Conservation (phyloP, 2,329 filamentous ascomycete species). For the Aspergillus melleus region DNA sequence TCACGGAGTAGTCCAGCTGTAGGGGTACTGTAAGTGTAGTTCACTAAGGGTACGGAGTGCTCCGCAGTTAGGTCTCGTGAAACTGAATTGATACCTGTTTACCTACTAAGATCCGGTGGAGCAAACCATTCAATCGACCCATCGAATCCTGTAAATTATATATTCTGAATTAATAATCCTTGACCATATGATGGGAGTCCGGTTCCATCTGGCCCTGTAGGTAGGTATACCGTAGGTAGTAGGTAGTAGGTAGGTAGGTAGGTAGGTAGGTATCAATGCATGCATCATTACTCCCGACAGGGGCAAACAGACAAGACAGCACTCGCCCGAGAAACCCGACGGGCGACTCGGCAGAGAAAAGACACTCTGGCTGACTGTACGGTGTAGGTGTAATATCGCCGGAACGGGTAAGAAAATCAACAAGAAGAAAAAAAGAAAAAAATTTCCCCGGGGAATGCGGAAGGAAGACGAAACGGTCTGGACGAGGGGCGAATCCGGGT, state of each 20-base stretch:
- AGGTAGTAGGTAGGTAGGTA: not conserved
- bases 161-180: not conserved
- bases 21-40: no score
- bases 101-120: no score
- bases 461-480: not conserved
- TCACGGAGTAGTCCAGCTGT: no score
- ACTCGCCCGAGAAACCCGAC: slow-evolving; percentile 15
- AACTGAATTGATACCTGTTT: no score
- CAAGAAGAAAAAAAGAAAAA: not conserved
- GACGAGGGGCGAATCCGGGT: not conserved
- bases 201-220: no score
- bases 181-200: not conserved
- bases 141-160: no score
- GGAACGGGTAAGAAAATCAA: slow-evolving; percentile 3
- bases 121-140: no score
- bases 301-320: not conserved
- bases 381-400: not conserved
- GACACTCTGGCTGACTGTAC: no score
- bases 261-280: not conserved
- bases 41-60: no score
- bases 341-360: slow-evolving; percentile 10
- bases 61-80: no score
- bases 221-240: no score
- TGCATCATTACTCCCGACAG: not conserved
- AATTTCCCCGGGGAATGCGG: not conserved